These are phyloP conservation scores for Penicillium ucsense DNA, from an alignment of 495 filamentous ascomycete species.

Conservation along the genomic window DNA sequence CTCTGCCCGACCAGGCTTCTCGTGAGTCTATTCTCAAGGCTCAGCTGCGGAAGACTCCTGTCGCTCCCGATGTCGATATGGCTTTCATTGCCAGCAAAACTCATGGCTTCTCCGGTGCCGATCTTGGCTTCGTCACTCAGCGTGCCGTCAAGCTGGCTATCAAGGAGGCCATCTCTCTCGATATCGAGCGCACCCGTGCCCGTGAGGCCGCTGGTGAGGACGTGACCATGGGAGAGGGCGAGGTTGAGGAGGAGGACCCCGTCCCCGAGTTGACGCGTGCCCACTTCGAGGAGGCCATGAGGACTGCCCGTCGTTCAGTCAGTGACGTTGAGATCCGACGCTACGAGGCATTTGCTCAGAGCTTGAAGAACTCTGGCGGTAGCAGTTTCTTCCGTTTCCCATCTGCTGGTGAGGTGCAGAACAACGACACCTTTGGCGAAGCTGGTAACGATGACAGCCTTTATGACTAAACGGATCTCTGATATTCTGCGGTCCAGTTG, in stretches of 20 bases:
- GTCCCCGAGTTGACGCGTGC: slow-evolving; percentile 93
- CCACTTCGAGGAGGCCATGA: slow-evolving; percentile 99
- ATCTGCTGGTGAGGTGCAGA: slow-evolving; percentile 50
- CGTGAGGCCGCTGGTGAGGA: slow-evolving; percentile 79
- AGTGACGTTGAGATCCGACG: slow-evolving; percentile 93
- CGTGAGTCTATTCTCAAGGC: slow-evolving; percentile 86
- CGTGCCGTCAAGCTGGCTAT: slow-evolving; percentile 98
- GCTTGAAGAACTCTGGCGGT: slow-evolving; percentile 93
- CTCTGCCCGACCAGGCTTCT: slow-evolving; percentile 81
- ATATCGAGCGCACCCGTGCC: slow-evolving; percentile 81
- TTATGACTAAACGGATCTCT: slow-evolving; percentile 47
- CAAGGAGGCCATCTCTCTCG: slow-evolving; percentile 84
- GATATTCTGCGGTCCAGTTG: slow-evolving; percentile 6
- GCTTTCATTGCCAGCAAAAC: slow-evolving; percentile 92
- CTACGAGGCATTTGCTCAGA: slow-evolving; percentile 97
- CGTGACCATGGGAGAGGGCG: slow-evolving; percentile 65
- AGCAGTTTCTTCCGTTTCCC: slow-evolving; percentile 98
- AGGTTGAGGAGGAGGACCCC: slow-evolving; percentile 74
- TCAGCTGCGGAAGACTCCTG: slow-evolving; percentile 96
- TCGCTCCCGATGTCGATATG: slow-evolving; percentile 77
- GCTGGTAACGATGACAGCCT: slow-evolving; percentile 84
- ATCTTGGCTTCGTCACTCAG: slow-evolving; percentile 98
- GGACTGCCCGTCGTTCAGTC: slow-evolving; percentile 82
- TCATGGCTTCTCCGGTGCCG: slow-evolving; percentile 98
- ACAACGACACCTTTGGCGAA: slow-evolving; percentile 63